phyloP scores from a whole-genome alignment of 495 filamentous ascomycete genomes.

The Hypomontagnella submonticulosa region DNA sequence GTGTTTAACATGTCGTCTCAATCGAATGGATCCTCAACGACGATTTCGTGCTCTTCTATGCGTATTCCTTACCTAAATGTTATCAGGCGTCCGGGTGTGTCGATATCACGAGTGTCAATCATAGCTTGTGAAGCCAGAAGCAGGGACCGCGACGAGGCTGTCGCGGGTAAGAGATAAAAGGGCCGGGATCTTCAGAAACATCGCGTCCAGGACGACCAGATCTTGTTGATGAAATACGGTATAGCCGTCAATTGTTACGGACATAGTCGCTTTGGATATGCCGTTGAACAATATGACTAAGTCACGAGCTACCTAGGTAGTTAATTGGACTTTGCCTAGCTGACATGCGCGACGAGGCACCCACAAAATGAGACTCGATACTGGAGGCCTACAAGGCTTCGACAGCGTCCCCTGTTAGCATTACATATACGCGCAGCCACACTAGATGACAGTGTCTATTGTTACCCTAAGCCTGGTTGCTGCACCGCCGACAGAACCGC shows the following conservation, averaged over 20 bases:
- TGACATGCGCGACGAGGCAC: conserved; percentile 25
- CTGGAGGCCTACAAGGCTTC: conserved; percentile 38
- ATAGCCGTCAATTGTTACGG: neutral
- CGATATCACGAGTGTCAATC: conserved; percentile 14
- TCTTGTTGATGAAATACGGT: no score
- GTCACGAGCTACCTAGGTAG: conserved; percentile 26
- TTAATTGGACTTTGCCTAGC: conserved; percentile 7
- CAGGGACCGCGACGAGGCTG: conserved; percentile 24
- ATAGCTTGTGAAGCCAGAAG: conserved; percentile 4
- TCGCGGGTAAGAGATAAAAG: conserved; percentile 21
- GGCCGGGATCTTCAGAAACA: conserved; percentile 22
- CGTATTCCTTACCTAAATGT: conserved; percentile 13
- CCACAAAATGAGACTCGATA: conserved; percentile 28
- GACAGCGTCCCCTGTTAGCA: conserved; percentile 19
- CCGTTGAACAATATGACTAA: conserved; percentile 15
- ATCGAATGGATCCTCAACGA: conserved; percentile 23
- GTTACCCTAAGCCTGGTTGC: conserved; percentile 28
- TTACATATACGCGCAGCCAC: conserved; percentile 12
- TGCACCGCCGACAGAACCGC: conserved; percentile 23
- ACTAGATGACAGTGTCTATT: conserved; percentile 16
- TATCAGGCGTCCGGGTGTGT: conserved; percentile 15
- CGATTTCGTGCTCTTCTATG: conserved; percentile 30
- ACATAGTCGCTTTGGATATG: conserved; percentile 16
- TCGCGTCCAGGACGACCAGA: conserved; percentile 3
- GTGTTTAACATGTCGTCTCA: conserved; percentile 15